Base-by-base conservation (phyloP, 2,329 filamentous ascomycete species). In the Fusarium sp. region DNA sequence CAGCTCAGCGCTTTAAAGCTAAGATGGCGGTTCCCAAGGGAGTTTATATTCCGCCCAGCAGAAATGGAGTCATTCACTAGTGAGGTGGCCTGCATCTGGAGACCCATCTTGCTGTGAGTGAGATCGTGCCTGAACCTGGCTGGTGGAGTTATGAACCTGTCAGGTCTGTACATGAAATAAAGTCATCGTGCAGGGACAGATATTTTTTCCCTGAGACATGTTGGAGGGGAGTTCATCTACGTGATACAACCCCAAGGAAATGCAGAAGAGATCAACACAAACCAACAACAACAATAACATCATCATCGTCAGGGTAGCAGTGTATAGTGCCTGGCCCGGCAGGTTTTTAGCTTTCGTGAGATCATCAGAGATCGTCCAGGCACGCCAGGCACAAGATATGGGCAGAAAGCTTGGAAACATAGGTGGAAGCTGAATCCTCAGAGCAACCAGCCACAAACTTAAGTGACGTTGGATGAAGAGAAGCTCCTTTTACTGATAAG, bases 371-470 rank as follows among this genome's bases (percentile, higher is more conserved):
- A 64, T 70, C 55, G 41, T 51, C 55, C 63, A 70, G 68, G 68
- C 28, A 70, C 63, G 40, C 55, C 63, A 66, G 63, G 63, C 49
- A 66, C 67, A 43, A 68, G 50, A 51, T 57, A 70, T 68, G 63
- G 51, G 55, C 42, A 42, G 41, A 49, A 70, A 64, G 58, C 63
- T 60, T 55, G 58, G 55, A 42, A 63, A 49, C 41, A 42, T 43
- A 53, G 45, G 28, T 62, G 55, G 40, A 60, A 46, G 50, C 27
- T 60, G 23, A 42, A 20, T 41, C 32, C 11, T 51, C 40, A 41
- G 20, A 25, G 32, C 46, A 55, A 64, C 67, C 58, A 71, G 49
- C 62, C 68, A 68, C 45, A 55, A 43, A 43, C 49, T 43, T 42
- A 49, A 27, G 30, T 47, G 63, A 66, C 56, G 46, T 58, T 34